These are phyloP conservation scores for Pythium scleroteichum DNA, from an alignment of 352 stramenopile species.

Conservation along the genomic window DNA sequence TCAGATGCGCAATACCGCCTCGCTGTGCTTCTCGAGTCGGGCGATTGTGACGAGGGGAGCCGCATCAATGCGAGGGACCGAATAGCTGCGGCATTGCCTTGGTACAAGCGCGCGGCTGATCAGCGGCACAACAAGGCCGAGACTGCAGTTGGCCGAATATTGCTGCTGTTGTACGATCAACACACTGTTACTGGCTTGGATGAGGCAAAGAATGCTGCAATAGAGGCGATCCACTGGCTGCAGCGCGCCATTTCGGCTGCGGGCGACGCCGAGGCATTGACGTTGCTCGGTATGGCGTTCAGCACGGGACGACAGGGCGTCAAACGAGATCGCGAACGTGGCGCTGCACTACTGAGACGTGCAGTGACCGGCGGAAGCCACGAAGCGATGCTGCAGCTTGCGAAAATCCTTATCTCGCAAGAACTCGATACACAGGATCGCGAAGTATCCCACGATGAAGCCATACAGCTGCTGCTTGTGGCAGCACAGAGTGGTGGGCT, in stretches of 20 bases:
- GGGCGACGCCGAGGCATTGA: slow-evolving; percentile 48
- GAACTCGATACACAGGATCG: slow-evolving; percentile 42
- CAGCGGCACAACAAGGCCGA: slow-evolving; percentile 50
- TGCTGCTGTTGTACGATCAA: slow-evolving; percentile 31
- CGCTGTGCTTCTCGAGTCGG: slow-evolving; percentile 44
- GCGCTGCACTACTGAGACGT: slow-evolving; percentile 51
- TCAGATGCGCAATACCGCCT: slow-evolving; percentile 56
- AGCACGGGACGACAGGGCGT: slow-evolving; percentile 40
- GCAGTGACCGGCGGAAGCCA: slow-evolving; percentile 40
- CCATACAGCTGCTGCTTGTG: slow-evolving; percentile 54
- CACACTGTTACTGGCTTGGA: neutral
- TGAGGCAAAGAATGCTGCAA: slow-evolving; percentile 30
- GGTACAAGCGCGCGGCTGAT: slow-evolving; percentile 60
- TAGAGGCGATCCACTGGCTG: slow-evolving; percentile 66
- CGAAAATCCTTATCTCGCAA: slow-evolving; percentile 40
- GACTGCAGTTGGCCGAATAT: slow-evolving; percentile 47
- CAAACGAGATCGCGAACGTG: slow-evolving; percentile 58
- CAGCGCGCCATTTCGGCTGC: slow-evolving; percentile 45
- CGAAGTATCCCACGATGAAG: slow-evolving; percentile 64
- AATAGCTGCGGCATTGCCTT: slow-evolving; percentile 33
- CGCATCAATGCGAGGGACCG: slow-evolving; percentile 10
- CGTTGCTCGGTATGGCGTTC: slow-evolving; percentile 51
- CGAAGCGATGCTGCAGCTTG: slow-evolving; percentile 58
- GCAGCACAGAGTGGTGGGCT: slow-evolving; percentile 37
- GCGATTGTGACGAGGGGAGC: slow-evolving; percentile 20